Conservation (phyloP, 164 flowering plant species). For the Vitis riparia region DNA sequence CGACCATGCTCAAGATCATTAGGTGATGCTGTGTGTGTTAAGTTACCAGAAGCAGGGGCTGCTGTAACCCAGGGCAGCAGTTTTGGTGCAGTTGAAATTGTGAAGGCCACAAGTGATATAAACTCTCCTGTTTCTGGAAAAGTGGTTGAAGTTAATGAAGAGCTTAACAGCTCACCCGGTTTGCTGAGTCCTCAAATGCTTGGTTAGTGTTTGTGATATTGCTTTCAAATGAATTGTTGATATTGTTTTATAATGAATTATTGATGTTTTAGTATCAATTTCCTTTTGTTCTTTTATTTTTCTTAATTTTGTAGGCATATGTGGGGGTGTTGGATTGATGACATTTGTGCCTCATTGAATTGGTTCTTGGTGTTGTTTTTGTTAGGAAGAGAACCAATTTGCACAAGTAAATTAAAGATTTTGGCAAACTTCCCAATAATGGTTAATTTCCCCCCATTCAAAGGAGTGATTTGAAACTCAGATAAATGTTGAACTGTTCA, state of each 20-base stretch:
- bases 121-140: constrained; percentile 92
- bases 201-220: neutral
- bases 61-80: constrained; percentile 57
- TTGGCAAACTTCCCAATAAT: no score
- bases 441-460: no score
- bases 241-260: neutral
- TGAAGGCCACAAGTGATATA: constrained; percentile 93
- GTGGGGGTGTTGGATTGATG: no score
- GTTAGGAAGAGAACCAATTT: no score
- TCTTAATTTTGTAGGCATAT: no score
- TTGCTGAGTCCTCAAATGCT: constrained; percentile 53
- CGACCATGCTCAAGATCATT: constrained; percentile 91
- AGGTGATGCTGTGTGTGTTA: constrained; percentile 95
- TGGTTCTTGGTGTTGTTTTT: no score
- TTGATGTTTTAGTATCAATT: neutral
- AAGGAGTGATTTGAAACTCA: no score
- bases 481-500: no score
- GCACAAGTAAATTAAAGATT: no score
- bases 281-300: no score
- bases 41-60: constrained; percentile 86
- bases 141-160: constrained; percentile 76
- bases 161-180: constrained; percentile 73
- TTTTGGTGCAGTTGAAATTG: constrained; percentile 98
- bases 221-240: neutral
- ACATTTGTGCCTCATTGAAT: no score